These are phyloP conservation scores for Pezicula radicicola DNA, from an alignment of 2,329 filamentous ascomycete genomes.

Conservation along the genomic window DNA sequence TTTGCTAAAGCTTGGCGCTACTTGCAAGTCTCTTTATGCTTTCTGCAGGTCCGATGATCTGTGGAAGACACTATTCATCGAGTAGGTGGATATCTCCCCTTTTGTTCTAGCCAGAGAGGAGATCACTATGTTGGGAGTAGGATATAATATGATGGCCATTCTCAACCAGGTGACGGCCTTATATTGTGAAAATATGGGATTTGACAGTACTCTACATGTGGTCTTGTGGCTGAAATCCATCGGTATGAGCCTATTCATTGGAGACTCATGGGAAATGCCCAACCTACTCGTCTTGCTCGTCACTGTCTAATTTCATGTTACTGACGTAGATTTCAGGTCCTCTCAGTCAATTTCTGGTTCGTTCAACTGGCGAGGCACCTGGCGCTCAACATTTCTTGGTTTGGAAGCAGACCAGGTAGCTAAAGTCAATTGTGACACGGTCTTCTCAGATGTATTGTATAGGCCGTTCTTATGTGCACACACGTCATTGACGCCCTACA, in stretches of 20 bases:
- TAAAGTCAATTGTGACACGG: constrained; percentile 66
- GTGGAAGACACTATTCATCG: constrained; percentile 82
- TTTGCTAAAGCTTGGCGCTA: constrained; percentile 66
- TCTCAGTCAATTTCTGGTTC: constrained; percentile 21
- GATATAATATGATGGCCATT: not conserved
- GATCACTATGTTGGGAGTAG: not conserved
- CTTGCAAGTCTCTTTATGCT: constrained; percentile 84
- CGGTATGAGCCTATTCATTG: no score
- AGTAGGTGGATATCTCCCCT: constrained; percentile 57
- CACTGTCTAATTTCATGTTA: not conserved
- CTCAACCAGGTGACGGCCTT: no score
- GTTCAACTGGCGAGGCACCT: constrained; percentile 71
- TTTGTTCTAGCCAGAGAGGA: constrained; percentile 1
- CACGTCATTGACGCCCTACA: constrained; percentile 64
- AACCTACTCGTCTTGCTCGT: not conserved
- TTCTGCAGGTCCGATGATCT: constrained; percentile 82
- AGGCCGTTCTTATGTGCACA: constrained; percentile 88
- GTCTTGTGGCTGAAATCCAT: no score
- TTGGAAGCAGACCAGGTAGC: constrained; percentile 50
- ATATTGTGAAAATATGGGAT: no score
- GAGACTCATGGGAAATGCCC: no score
- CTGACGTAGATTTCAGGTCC: constrained; percentile 15
- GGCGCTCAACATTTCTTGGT: constrained; percentile 75
- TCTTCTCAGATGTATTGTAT: constrained; percentile 89
- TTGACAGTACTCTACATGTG: no score